Conservation (phyloP, 2,329 filamentous ascomycete genomes). For the Karstenula rhodostoma region DNA sequence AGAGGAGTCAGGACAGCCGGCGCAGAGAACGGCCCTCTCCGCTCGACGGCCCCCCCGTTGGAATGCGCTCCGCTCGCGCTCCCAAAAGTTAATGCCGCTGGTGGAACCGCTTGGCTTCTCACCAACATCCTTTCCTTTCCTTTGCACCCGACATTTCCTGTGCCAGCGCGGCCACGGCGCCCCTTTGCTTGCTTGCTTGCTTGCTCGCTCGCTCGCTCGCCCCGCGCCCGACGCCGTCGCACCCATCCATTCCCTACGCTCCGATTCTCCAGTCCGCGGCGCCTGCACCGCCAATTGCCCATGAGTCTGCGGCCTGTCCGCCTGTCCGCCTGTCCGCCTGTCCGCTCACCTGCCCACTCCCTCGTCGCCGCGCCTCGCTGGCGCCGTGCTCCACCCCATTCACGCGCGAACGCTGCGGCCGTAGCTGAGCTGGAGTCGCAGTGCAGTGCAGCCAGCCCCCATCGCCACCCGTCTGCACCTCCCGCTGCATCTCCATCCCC, state of each 20-base stretch:
- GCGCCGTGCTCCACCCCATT: constrained; percentile 6
- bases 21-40: background rate
- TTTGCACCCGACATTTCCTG: constrained; percentile 6
- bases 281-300: background rate
- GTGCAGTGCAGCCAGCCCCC: background rate
- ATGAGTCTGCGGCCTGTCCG: background rate
- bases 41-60: background rate
- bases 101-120: constrained; percentile 7
- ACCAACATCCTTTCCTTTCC: constrained; percentile 9
- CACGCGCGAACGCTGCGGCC: constrained; percentile 1
- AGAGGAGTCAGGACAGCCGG: no score
- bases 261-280: background rate
- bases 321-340: background rate
- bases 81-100: constrained; percentile 3
- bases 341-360: background rate
- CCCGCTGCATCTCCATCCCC: background rate
- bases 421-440: background rate
- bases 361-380: constrained; percentile 2
- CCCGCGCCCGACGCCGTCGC: constrained; percentile 8
- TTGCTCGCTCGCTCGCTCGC: no score
- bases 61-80: background rate
- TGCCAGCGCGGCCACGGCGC: constrained; percentile 1
- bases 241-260: constrained; percentile 10
- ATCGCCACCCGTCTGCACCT: background rate
- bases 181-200: background rate